Base-by-base conservation (phyloP, 2,329 filamentous ascomycete genomes). In the Coniochaeta sp. region DNA sequence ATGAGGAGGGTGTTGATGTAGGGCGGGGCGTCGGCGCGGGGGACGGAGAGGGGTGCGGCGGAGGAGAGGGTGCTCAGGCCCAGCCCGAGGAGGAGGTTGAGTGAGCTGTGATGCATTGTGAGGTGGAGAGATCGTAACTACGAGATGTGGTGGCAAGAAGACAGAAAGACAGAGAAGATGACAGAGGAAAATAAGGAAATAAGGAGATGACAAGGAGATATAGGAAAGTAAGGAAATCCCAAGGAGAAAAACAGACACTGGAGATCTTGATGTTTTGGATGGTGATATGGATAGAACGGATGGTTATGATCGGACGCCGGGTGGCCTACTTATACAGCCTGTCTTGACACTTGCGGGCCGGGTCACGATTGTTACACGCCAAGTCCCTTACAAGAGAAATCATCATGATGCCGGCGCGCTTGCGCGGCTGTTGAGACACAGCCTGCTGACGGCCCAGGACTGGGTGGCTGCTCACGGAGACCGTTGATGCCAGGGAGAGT, bases 1-100 rank as follows among this genome's bases (percentile, higher is more conserved):
- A 77, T 60, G 48, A 78, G 55, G 18, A 78, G 60, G 53, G 66
- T 70, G 50, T 57, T 49, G 16, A 50, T 42, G 8, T 28, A 22
- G 30, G 42, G 20, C 2, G 20, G 12, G 22, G 42, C 30, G 30
- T 35, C 35, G 24, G 33, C 24, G 7, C 27, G 26, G 8, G 26
- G 9, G 30, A 9, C 3, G 2, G 45, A 14, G 6, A 31, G 28
- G 22, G 45, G 45, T 4, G 24, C n/a, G 26, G 45, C 26, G 14
- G 26, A 18, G 26, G 26, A n/a, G 3, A 47, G 45, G 26, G 45
- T 28, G 26, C 45, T 47, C 45, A 47, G 45, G 45, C 45, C 26
- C 45, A 47, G 45, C 45, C 45, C 26, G 45, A 47, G 45, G n/a
- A 47, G 45, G 8, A 47, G n/a, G 8, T 47, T 47, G 10, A 47